Evolutionary conservation across 805 yeast species (phyloP).

Genomic region (Barnettozyma populi): DNA sequence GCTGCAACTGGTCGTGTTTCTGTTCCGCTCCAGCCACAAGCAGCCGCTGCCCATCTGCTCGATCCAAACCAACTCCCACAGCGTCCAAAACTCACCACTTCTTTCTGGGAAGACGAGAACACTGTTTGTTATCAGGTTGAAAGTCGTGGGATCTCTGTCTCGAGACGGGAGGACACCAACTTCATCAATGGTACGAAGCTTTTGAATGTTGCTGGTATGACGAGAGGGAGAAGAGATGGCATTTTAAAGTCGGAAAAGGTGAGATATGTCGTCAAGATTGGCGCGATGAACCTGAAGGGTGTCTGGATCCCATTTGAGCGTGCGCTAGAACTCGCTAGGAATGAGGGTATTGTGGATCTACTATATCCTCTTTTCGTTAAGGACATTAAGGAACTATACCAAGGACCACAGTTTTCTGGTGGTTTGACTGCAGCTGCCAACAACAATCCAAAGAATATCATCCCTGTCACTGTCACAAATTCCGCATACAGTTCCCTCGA

Average conservation of each 20-base stretch:
- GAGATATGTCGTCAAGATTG: conserved; percentile 65
- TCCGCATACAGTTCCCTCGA: conserved; percentile 20
- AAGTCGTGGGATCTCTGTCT: conserved; percentile 61
- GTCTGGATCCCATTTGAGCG: conserved; percentile 75
- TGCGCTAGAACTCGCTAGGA: conserved; percentile 62
- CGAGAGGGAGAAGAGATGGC: conserved; percentile 69
- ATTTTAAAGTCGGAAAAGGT: conserved; percentile 61
- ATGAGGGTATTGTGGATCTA: conserved; percentile 57
- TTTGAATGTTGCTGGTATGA: conserved; percentile 66
- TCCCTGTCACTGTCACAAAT: conserved; percentile 25
- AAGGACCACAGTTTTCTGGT: conserved; percentile 28
- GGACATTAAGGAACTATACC: conserved; percentile 45
- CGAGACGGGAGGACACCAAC: conserved; percentile 64
- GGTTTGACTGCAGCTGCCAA: conserved; percentile 28
- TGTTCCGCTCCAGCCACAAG: conserved; percentile 10
- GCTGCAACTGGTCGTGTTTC: background rate
- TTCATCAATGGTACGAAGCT: conserved; percentile 70
- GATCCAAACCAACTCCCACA: conserved; percentile 28
- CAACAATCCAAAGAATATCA: conserved; percentile 24
- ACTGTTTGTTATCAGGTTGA: conserved; percentile 70
- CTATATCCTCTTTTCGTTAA: conserved; percentile 58
- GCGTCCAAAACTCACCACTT: conserved; percentile 62
- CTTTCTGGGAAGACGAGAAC: conserved; percentile 74
- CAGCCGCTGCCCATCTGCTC: conserved; percentile 9
- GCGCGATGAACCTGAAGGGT: conserved; percentile 71